Conservation (phyloP, 2,329 filamentous ascomycete species). For the Plectosphaerella cucumerina region DNA sequence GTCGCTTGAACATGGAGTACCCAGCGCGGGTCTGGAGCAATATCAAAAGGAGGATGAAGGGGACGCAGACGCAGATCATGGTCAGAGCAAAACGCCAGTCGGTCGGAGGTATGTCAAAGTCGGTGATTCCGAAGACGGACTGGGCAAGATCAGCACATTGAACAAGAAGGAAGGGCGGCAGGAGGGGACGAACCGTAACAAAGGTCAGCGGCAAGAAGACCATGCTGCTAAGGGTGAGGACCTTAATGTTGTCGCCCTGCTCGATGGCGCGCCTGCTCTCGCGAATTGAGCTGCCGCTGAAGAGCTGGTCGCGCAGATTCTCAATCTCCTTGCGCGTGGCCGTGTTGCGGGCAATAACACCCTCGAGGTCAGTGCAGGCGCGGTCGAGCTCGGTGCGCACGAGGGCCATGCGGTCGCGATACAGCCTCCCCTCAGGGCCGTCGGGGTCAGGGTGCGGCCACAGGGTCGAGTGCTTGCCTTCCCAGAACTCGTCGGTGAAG, state of each 20-base stretch:
- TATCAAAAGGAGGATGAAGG: conserved; percentile 43
- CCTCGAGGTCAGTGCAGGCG: conserved; percentile 44
- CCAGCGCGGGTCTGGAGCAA: conserved; percentile 38
- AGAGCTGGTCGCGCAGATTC: conserved; percentile 56
- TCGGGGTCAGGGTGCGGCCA: conserved; percentile 49
- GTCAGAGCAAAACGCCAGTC: conserved; percentile 47
- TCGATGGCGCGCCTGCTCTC: conserved; percentile 58
- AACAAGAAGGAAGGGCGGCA: background rate
- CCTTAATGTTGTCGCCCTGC: conserved; percentile 59
- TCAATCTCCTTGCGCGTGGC: conserved; percentile 50
- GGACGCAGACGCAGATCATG: conserved; percentile 61
- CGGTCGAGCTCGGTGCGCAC: conserved; percentile 45
- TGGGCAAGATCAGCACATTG: conserved; percentile 12
- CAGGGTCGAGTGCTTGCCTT: conserved; percentile 46
- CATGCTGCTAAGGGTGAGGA: conserved; percentile 56
- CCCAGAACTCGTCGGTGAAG: conserved; percentile 56
- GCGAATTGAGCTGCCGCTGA: conserved; percentile 58
- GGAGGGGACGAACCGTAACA: conserved; percentile 39
- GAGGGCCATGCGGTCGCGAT: conserved; percentile 41
- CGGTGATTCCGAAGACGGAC: conserved; percentile 52
- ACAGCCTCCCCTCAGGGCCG: conserved; percentile 39
- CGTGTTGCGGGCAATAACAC: conserved; percentile 46
- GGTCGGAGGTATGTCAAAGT: conserved; percentile 33
- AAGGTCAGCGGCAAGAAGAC: conserved; percentile 60
- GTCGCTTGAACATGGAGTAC: conserved; percentile 8